phyloP scores from a whole-genome alignment of 2,329 filamentous ascomycete genomes.

The Ceratocystis harringtonii region DNA sequence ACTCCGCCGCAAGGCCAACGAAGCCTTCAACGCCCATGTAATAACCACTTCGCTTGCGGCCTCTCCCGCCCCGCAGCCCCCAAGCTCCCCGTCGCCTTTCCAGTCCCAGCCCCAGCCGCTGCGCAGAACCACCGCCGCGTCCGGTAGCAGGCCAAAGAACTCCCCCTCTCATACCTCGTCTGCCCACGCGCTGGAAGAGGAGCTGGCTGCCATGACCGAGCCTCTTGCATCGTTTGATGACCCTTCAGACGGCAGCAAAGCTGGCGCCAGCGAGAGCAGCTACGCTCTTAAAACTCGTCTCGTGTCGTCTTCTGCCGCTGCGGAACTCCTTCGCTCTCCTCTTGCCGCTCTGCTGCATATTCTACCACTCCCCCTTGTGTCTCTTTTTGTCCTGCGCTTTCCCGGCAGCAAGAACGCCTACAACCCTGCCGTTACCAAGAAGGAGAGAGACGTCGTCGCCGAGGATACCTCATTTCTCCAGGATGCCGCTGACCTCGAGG shows the following conservation, averaged over 20 bases:
- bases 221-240: constrained; percentile 10
- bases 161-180: neutral
- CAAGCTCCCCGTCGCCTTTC: constrained; percentile 1
- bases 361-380: constrained; percentile 11
- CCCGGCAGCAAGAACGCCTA: neutral
- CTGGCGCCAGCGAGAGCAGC: neutral
- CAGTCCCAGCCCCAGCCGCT: neutral
- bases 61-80: constrained; percentile 9
- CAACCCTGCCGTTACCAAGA: neutral
- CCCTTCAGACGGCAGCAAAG: neutral
- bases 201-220: constrained; percentile 4
- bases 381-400: constrained; percentile 9
- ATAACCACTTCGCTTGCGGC: constrained; percentile 14
- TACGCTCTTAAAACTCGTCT: neutral
- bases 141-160: neutral
- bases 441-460: neutral
- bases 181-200: neutral
- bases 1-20: constrained; percentile 15
- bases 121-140: neutral
- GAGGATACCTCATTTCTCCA: constrained; percentile 14
- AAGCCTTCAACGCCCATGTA: constrained; percentile 16
- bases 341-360: constrained; percentile 6
- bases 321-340: constrained; percentile 1
- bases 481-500: constrained; percentile 14
- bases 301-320: neutral